A percentile compares a stretch with the other conserved stretches of the same genome.
Evolutionary conservation across 2,329 filamentous ascomycete species (phyloP).

Genomic region (Cladobotryum mycophilum): DNA sequence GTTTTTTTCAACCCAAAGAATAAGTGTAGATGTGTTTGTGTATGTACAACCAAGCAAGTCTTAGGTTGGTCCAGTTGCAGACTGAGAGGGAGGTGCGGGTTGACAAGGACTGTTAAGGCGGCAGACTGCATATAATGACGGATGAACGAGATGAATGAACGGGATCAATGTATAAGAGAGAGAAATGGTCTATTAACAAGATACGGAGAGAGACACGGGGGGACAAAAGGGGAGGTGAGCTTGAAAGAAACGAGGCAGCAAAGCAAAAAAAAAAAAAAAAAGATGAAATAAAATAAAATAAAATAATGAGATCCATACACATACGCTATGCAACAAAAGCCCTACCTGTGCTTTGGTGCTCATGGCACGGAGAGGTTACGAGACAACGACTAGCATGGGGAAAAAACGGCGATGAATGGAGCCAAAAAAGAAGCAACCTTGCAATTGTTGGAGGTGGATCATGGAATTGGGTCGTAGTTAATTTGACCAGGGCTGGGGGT

Average conservation of each 20-base stretch:
- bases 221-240: neutral
- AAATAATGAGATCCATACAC: neutral
- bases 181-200: neutral
- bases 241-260: neutral
- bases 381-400: constrained; percentile 6
- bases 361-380: no score
- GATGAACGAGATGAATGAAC: constrained; percentile 2
- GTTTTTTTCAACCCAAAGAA: neutral
- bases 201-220: neutral
- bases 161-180: neutral
- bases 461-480: constrained; percentile 1
- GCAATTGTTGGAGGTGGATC: neutral
- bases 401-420: constrained; percentile 7
- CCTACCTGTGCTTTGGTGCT: no score
- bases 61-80: neutral
- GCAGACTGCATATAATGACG: constrained; percentile 7
- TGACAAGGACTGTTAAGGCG: constrained; percentile 2
- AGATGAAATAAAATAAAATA: no score
- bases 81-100: neutral
- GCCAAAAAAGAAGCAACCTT: constrained; percentile 5
- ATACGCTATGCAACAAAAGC: no score
- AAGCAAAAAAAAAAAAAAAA: neutral
- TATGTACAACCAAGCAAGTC: neutral
- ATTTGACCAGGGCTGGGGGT: constrained; percentile 6
- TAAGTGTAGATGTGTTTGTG: neutral